These are phyloP conservation scores for Magnaporthiopsis incrustans DNA, from an alignment of 2,329 filamentous ascomycete genomes.

Conservation along the genomic window DNA sequence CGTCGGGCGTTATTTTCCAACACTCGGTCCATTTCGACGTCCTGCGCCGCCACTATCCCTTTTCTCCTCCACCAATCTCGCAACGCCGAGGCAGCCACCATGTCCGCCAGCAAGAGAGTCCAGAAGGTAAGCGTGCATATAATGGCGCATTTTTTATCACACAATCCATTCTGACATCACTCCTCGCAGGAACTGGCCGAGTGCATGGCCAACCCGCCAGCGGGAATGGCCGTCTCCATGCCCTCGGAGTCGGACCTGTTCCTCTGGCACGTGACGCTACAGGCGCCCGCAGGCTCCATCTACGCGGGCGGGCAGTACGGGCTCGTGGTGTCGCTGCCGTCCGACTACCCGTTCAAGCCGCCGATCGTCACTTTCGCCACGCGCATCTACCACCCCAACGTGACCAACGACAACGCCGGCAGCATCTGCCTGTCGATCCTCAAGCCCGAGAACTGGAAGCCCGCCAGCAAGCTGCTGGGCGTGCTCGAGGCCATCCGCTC, in stretches of 20 bases:
- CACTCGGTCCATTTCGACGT: too few species aligned
- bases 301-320: constrained; percentile 65
- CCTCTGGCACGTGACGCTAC: constrained; percentile 42
- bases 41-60: background rate
- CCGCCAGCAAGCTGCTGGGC: constrained; percentile 64
- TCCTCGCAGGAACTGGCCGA: constrained; percentile 43
- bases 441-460: constrained; percentile 87
- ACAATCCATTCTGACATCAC: constrained; percentile 5
- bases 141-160: background rate
- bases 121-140: constrained; percentile 18
- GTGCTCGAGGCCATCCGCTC: constrained; percentile 71
- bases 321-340: constrained; percentile 63
- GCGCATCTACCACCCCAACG: constrained; percentile 93
- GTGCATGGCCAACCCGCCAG: constrained; percentile 37
- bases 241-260: constrained; percentile 39
- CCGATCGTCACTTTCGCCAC: constrained; percentile 73
- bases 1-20: too few species aligned
- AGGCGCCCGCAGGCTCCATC: constrained; percentile 33
- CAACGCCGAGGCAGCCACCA: constrained; percentile 11
- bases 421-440: constrained; percentile 81
- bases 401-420: constrained; percentile 78
- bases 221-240: constrained; percentile 38
- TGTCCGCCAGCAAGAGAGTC: constrained; percentile 23
- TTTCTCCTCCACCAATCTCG: background rate
- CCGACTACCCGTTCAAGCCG: constrained; percentile 85